Percentiles rank a stretch among this genome's conserved stretches.
phyloP scores from a whole-genome alignment of 2,329 filamentous ascomycete species.

The Paramyrothecium roridum region DNA sequence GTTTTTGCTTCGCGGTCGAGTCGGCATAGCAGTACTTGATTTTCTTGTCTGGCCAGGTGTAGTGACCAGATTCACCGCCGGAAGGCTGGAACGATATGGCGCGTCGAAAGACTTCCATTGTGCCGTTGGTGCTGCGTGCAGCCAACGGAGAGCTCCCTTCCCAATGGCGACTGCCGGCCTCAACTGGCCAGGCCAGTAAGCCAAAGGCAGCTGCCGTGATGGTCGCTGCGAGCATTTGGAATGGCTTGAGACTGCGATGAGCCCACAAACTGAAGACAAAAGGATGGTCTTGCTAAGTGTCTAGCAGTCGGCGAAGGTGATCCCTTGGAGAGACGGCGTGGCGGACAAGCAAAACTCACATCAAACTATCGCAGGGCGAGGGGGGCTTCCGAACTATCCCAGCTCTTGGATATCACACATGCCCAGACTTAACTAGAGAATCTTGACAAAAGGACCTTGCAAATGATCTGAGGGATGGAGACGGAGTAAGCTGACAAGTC shows the following conservation, averaged over 20 bases:
- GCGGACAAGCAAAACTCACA: neutral
- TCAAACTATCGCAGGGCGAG: neutral
- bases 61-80: neutral
- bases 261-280: neutral
- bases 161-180: slow-evolving; percentile 5
- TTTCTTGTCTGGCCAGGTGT: slow-evolving; percentile 12
- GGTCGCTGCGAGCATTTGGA: neutral
- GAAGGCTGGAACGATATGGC: neutral
- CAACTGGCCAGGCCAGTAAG: neutral
- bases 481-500: too few relatives aligned
- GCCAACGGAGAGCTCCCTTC: neutral
- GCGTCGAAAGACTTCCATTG: neutral
- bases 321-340: neutral
- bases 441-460: too few relatives aligned
- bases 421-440: neutral
- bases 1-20: neutral
- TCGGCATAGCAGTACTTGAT: slow-evolving; percentile 12
- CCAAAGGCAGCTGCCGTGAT: neutral
- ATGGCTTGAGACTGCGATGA: neutral
- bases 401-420: neutral
- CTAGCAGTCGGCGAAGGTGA: neutral
- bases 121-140: neutral
- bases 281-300: neutral
- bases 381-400: neutral
- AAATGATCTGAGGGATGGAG: too few relatives aligned